These are phyloP conservation scores for Aspergillus eucalypticola DNA, from an alignment of 2,329 filamentous ascomycete species.

Conservation along the genomic window DNA sequence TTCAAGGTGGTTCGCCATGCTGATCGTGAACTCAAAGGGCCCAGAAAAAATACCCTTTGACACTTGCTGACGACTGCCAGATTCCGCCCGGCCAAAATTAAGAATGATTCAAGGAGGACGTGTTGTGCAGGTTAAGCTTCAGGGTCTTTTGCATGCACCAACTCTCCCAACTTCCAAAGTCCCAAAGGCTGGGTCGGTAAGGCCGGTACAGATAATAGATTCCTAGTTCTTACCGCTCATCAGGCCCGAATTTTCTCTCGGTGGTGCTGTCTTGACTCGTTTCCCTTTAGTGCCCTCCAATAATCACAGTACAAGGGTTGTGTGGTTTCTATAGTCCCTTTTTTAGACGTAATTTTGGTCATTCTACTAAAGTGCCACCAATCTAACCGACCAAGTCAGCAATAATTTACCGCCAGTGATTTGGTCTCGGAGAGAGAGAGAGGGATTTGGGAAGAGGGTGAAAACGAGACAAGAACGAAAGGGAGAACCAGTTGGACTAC, in stretches of 20 bases:
- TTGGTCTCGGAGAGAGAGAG: not conserved
- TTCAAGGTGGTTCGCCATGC: constrained; percentile 5
- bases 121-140: constrained; percentile 18
- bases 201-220: not conserved
- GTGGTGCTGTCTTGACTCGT: not conserved
- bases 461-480: not conserved
- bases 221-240: not conserved
- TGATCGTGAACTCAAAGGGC: constrained; percentile 9
- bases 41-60: not conserved
- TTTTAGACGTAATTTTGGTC: not conserved
- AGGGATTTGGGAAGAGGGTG: not conserved
- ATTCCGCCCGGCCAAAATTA: not conserved
- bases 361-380: not conserved
- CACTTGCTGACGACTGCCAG: not conserved
- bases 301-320: not conserved
- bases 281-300: not conserved
- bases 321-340: not conserved
- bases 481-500: constrained; percentile 4
- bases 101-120: constrained; percentile 9
- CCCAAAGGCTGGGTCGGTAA: not conserved
- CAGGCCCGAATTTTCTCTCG: not conserved
- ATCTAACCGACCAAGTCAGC: constrained; percentile 3
- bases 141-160: constrained; percentile 8
- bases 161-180: no score
- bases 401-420: constrained; percentile 6